Evolutionary conservation across 129 eudicot genomes (phyloP).

Genomic region (Erigeron canadensis): DNA sequence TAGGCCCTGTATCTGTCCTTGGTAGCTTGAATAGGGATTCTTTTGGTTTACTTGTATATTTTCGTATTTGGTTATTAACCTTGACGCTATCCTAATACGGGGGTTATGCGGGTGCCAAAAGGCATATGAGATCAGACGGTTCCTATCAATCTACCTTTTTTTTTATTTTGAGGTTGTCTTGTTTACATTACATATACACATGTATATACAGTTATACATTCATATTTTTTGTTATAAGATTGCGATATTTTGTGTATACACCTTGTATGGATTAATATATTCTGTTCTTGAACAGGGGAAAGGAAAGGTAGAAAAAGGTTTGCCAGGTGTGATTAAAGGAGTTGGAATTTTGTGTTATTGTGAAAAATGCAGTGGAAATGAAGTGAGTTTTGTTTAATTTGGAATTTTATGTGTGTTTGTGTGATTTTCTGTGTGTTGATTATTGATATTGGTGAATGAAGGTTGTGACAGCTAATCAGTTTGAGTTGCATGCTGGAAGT

Average conservation of each 20-base stretch:
- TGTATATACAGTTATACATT: too few relatives aligned
- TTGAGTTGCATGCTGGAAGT: constrained; percentile 93
- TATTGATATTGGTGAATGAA: constrained; percentile 20
- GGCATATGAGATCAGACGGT: too few relatives aligned
- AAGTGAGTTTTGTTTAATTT: constrained; percentile 40
- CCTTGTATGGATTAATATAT: background rate
- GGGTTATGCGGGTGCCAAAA: too few relatives aligned
- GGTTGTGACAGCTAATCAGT: constrained; percentile 74
- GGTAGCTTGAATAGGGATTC: too few relatives aligned
- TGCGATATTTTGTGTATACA: background rate
- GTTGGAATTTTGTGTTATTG: constrained; percentile 65
- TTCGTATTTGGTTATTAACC: too few relatives aligned
- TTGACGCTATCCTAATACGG: too few relatives aligned
- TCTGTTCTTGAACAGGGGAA: constrained; percentile 36
- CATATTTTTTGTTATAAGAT: background rate
- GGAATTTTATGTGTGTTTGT: background rate
- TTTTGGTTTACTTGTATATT: too few relatives aligned
- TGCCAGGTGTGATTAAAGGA: constrained; percentile 62
- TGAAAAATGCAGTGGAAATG: constrained; percentile 48
- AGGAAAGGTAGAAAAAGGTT: constrained; percentile 39
- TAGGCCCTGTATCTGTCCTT: too few relatives aligned
- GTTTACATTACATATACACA: too few relatives aligned
- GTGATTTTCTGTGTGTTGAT: constrained; percentile 15
- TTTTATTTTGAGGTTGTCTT: background rate
- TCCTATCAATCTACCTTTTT: too few relatives aligned